Evolutionary conservation across 306 rosid genomes (phyloP).

Genomic region (Prunus mongolica): DNA sequence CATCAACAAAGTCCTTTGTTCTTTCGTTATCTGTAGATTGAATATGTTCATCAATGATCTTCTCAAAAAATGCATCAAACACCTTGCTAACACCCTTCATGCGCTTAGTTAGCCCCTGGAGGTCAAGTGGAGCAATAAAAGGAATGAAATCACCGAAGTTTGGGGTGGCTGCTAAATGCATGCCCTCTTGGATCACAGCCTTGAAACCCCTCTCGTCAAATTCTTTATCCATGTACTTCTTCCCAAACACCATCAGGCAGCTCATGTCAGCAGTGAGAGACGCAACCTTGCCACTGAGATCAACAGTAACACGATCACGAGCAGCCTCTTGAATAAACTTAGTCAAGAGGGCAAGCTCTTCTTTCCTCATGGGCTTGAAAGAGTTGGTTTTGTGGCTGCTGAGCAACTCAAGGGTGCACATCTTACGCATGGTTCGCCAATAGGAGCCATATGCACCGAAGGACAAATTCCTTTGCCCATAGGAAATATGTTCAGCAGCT

Average conservation of each 20-base stretch:
- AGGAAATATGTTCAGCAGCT: constrained; percentile 37
- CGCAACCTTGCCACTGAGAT: constrained; percentile 42
- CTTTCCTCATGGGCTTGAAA: constrained; percentile 50
- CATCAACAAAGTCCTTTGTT: constrained; percentile 59
- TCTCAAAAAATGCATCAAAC: constrained; percentile 55
- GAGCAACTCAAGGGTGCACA: constrained; percentile 59
- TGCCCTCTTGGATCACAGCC: constrained; percentile 35
- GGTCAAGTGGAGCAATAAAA: constrained; percentile 42
- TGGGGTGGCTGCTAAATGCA: constrained; percentile 34
- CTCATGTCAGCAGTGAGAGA: constrained; percentile 33
- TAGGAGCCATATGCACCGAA: constrained; percentile 51
- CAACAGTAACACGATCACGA: constrained; percentile 22
- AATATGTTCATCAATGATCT: constrained; percentile 54
- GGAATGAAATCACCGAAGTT: constrained; percentile 60
- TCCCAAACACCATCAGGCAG: constrained; percentile 59
- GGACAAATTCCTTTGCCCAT: constrained; percentile 38
- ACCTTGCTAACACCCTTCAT: constrained; percentile 42
- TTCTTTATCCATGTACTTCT: constrained; percentile 48
- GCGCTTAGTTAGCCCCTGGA: constrained; percentile 48
- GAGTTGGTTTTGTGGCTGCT: constrained; percentile 43
- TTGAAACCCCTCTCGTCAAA: constrained; percentile 52
- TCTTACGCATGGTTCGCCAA: constrained; percentile 67
- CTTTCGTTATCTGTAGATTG: constrained; percentile 26
- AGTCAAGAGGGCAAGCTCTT: constrained; percentile 43
- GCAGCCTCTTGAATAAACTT: constrained; percentile 32